Base-by-base conservation (phyloP, 2,329 filamentous ascomycete species). In the Aspergillus alliaceus region DNA sequence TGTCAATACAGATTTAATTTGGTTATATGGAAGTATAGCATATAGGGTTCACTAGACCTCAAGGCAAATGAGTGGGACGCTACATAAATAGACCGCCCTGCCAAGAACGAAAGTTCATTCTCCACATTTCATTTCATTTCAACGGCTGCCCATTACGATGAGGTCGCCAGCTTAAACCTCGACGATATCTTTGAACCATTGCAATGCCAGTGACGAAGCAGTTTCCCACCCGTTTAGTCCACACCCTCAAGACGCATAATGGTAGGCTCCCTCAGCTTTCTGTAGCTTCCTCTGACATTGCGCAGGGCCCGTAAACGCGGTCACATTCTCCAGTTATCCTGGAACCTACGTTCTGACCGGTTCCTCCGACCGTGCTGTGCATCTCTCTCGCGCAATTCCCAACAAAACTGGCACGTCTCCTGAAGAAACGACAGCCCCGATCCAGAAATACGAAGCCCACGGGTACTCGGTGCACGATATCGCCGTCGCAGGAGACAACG, bases 391-490 rank as follows among this genome's bases (percentile, higher is more conserved):
- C 71, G 70, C 78, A 60, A 60, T 76, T 61, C 69, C 77, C 62
- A 69, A 67, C 66, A 69, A 72, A 69, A 72, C 74, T 64, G 69
- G 73, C 69, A 58, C 35, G 1, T n/a, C 27, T 31, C 20, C 59
- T 9, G 54, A 59, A 27, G 68, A 75, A 71, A 73, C 72, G 65
- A 69, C 71, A 64, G 71, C 74, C 1, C 86, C 95, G 3, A 91
- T 99, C 69, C 93, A 97, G 76, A 90, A 86, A 34, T 99, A 96
- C 78, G 80, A 87, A 34, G 91, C 90, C 2, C 95, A 99, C 76
- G 93, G 91, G 64, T 96, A 99, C 79, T 90, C 93, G 66, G 89
- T 99, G 7, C 87, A 97, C 59, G 90, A 90, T 64, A 82, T 99
- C 37, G 81, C 84, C 52, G 89, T 97, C 50, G 73, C 79, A 18